Base-by-base conservation (phyloP, 306 rosid species). In the Glycyrrhiza uralensis region DNA sequence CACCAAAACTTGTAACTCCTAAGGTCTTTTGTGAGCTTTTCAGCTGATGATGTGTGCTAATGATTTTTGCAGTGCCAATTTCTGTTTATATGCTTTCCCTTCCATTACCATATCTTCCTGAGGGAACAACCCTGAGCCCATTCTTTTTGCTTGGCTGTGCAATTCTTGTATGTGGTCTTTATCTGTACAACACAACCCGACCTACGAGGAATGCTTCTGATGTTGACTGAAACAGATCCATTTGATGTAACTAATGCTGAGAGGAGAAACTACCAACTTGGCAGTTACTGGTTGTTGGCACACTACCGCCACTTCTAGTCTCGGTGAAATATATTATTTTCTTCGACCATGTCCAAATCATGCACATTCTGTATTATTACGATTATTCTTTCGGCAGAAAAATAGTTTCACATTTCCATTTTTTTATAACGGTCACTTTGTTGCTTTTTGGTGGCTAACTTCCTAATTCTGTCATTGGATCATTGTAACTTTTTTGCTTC, bases 51-150 rank as follows among this genome's bases (percentile, higher is more conserved):
- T 15, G 11, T 28, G 20, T 59, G 67, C 20, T 78, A 57, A 18
- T 77, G 41, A 22, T 76, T 77, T 50, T 74, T 88, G 89, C 92
- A 93, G 98, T 90, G 83, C 97, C 98, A 4, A 59, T 88, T 71
- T 82, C 97, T 39, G 86, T 93, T 69, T 90, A 79, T 60, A 61
- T 87, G 66, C 96, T 90, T 71, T 88, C 98, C 49, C 86, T 82
- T 46, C 96, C 93, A 59, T 74, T 93, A 84, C 98, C 98, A 47
- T 93, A 85, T 85, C 90, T 93, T 75, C 85, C 86, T 1, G 76
- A 44, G 41, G 84, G 84, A 72, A 72, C 96, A 76, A 76, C 62
- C 63, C 73, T 93, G 80, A 88, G 98, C 71, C 97, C 97, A 26
- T 79, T 84, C 32, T 93, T 93, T 57, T 79, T 93, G 61, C 79